A percentile compares a stretch with the other conserved stretches of the same genome.
phyloP scores from a whole-genome alignment of 2,329 filamentous ascomycete genomes.

The Cladosporium sp. region DNA sequence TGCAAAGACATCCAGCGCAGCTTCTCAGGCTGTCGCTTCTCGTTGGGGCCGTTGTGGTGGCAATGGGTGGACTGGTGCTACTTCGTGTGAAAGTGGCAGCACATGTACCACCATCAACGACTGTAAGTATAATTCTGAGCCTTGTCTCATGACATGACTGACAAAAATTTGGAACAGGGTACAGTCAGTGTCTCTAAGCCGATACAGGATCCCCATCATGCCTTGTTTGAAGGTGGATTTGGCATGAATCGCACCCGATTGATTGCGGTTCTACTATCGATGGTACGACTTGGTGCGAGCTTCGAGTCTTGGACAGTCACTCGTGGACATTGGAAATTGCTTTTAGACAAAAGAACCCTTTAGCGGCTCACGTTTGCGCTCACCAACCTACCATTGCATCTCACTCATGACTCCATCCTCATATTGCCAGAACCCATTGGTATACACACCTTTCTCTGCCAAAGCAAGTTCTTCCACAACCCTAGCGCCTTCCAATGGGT shows the following conservation, averaged over 20 bases:
- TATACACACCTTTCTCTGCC: constrained; percentile 14
- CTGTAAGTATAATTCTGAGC: neutral
- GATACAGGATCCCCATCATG: too few relatives aligned
- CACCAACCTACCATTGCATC: constrained; percentile 17
- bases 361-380: too few relatives aligned
- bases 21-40: neutral
- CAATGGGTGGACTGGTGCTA: neutral
- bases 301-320: too few relatives aligned
- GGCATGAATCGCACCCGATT: too few relatives aligned
- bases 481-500: constrained; percentile 22
- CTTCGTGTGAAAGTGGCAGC: neutral
- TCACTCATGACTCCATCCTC: constrained; percentile 12
- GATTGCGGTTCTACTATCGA: too few relatives aligned
- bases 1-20: neutral
- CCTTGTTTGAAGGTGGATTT: too few relatives aligned
- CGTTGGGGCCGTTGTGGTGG: neutral
- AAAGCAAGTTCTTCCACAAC: constrained; percentile 19
- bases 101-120: neutral
- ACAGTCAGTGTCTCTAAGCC: neutral
- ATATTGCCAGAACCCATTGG: constrained; percentile 21
- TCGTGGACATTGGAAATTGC: too few relatives aligned
- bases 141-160: neutral
- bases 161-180: neutral
- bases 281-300: too few relatives aligned
- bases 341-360: too few relatives aligned